Conservation (phyloP, 805 yeast genomes). For the Citeromyces matritensis region DNA sequence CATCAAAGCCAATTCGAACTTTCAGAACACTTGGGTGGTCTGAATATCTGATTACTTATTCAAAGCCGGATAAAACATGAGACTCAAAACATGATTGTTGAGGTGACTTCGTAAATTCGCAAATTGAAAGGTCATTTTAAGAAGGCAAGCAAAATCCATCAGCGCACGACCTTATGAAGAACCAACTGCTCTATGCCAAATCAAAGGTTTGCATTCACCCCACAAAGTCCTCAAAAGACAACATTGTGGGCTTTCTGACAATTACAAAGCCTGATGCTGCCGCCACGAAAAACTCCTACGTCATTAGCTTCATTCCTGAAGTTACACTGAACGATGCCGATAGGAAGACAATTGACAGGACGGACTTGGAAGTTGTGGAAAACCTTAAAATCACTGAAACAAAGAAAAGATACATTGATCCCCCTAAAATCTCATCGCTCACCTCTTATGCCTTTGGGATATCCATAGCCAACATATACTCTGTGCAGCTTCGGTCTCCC, state of each 20-base stretch:
- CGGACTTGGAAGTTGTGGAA: constrained; percentile 20
- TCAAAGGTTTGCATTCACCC: constrained; percentile 80
- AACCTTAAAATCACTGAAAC: constrained; percentile 22
- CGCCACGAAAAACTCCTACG: constrained; percentile 35
- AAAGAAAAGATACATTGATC: constrained; percentile 20
- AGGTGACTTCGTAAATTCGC: too few relatives aligned
- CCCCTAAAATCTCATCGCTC: constrained; percentile 36
- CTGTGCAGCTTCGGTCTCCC: constrained; percentile 75
- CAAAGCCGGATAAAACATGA: too few relatives aligned
- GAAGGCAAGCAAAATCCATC: too few relatives aligned
- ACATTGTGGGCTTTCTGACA: constrained; percentile 64
- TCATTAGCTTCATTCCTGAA: constrained; percentile 61
- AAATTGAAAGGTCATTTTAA: too few relatives aligned
- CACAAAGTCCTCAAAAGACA: constrained; percentile 54
- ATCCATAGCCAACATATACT: constrained; percentile 45
- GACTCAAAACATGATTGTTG: too few relatives aligned
- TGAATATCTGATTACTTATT: too few relatives aligned
- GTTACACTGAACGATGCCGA: constrained; percentile 10
- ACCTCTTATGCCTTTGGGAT: constrained; percentile 59
- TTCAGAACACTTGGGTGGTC: too few relatives aligned
- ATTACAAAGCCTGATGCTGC: constrained; percentile 37
- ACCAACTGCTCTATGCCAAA: constrained; percentile 35
- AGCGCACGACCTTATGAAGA: too few relatives aligned
- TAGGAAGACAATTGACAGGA: constrained; percentile 15
- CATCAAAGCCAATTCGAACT: too few relatives aligned